Evolutionary conservation across 441 rosid species (phyloP), one percentile per base, ranked within the genome.

Genomic region (Erodium trifolium): DNA sequence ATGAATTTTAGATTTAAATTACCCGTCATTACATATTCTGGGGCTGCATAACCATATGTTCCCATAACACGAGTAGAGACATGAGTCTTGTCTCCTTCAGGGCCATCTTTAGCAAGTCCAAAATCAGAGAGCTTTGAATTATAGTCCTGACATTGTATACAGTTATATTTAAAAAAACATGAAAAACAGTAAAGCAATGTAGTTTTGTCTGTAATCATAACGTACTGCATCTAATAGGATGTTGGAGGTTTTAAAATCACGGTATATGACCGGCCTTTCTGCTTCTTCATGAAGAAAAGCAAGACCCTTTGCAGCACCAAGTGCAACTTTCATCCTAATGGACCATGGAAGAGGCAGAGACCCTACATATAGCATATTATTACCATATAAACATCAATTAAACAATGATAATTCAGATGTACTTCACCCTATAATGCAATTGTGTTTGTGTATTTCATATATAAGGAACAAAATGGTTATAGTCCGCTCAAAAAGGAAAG

Each of bases 281-380:
- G 96, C 92, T 80, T 89, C 97, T 79, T 92, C 94, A 34, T 92
- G 97, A 70, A 92, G 97, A 82, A 92, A 92, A 17, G 91, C 81
- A 69, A 92, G 94, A 77, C 97, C 97, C 72, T 84, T 89, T 7
- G 97, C 97, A 67, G 97, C 97, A 73, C 96, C 97, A 47, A 89
- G 77, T 1, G 97, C 97, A 69, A 91, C 86, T 85, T 86, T 89
- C 97, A 91, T 91, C 79, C 97, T 83, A 73, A 85, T 84, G 70
- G 89, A 81, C 97, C 97, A 92, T 10, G 94, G 92, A 79, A 92
- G 97, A 74, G 97, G 97, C 71, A 89, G 78, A 4, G 94, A 86
- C 75, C 97, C 97, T 91, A 75, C 67, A 74, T 63, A 75, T 6
- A 49, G 43, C 43, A 37, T 37, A 37, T 37, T 37, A 37, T 37